Base-by-base conservation (phyloP, 805 yeast species). In the Blastobotrys terrestris region DNA sequence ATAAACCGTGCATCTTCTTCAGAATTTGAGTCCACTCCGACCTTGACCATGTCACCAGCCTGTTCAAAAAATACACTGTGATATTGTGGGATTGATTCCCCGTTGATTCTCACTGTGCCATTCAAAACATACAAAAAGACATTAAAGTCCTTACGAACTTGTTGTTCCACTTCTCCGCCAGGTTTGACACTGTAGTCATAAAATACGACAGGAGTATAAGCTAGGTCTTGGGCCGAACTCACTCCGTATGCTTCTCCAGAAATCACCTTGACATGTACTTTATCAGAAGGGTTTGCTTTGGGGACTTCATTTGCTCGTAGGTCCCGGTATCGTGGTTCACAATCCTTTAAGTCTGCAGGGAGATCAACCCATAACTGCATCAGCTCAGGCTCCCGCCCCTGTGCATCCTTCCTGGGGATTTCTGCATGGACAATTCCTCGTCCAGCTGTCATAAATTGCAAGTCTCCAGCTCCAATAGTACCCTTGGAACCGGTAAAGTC, bases 391-490 rank as follows among this genome's bases (percentile, higher is more conserved):
- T 55, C 43, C 7, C 59, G 60, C 41, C 65, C 70, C 46, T 76
- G 72, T 14, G 71, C 73, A 55, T 71, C 69, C 44, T 72, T 70
- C 45, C 82, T 81, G 4, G 95, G 95, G 81, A 88, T 88, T 63
- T 88, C 96, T 2, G 88, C 78, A 67, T 88, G 96, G 46, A 85
- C 87, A 43, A 87, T 78, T 50, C 94, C 96, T 62, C 77, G 79
- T 54, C 96, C 96, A 5, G 96, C 96, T 39, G 95, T 88, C 96
- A 88, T 88, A 67, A 88, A 87, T 68, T 88, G 96, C 58, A 88
- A 72, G 66, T 88, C 96, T 51, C 95, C 96, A 5, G 87, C 80
- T 56, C 79, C 75, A 50, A 89, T 70, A 21, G 87, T 74, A 50
- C 95, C 96, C 49, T 77, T 74, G 14, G 84, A 73, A 1, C 95